A percentile compares a stretch with the other conserved stretches of the same genome.
phyloP scores from a whole-genome alignment of 352 stramenopile genomes.

The Thraustochytrium sp. region DNA sequence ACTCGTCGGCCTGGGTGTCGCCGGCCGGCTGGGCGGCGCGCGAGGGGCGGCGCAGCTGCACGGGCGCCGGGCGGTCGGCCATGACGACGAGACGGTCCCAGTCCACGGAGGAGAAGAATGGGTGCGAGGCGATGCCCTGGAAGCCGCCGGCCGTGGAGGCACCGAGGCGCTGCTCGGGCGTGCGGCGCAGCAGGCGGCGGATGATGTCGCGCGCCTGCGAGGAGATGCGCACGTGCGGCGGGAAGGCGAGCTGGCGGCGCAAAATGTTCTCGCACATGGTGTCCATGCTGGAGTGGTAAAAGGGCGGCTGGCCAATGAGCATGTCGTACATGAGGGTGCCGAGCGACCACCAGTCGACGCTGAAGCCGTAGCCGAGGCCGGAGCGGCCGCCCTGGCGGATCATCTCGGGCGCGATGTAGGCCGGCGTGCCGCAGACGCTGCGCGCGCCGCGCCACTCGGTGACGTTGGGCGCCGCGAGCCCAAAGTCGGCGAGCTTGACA shows the following conservation, averaged over 20 bases:
- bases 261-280: conserved; percentile 37
- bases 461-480: conserved; percentile 67
- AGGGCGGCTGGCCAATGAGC: conserved; percentile 75
- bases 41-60: not conserved
- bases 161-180: conserved; percentile 7
- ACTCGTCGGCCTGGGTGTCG: not conserved
- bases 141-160: not conserved
- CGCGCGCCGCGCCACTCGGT: conserved; percentile 62
- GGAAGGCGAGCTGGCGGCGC: conserved; percentile 14
- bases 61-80: not conserved
- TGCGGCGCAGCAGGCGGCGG: conserved; percentile 14
- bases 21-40: not conserved
- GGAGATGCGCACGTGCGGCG: not conserved
- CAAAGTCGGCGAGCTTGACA: conserved; percentile 58
- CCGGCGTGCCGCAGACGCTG: conserved; percentile 75
- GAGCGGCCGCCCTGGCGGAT: conserved; percentile 18
- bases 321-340: conserved; percentile 89
- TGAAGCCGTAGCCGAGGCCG: conserved; percentile 23
- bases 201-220: conserved; percentile 16
- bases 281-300: conserved; percentile 50
- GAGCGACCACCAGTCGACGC: conserved; percentile 82
- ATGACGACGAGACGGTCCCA: not conserved
- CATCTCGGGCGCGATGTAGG: conserved; percentile 42
- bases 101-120: conserved; percentile 5
- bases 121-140: not conserved